Evolutionary conservation across 768 basidiomycete species (phyloP), one percentile per base, ranked within the genome.

Genomic region (Tylopilus felleus): DNA sequence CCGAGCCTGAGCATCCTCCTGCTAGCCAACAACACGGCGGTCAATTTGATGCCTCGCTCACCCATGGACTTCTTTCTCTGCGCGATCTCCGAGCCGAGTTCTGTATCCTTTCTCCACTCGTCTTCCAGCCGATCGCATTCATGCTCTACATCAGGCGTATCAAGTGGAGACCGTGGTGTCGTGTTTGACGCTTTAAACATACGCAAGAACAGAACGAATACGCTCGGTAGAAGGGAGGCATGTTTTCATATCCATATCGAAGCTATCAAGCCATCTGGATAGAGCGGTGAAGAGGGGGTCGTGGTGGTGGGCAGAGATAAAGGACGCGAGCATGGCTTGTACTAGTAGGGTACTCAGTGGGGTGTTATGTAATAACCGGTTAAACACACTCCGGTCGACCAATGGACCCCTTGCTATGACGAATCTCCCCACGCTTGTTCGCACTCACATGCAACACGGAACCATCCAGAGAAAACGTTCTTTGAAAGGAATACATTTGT

Each of bases 181-280:
- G 71, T 60, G 10, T 70, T 69, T 1, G 80, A 78, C 21, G 74
- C 74, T 67, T 98, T 94, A 64, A 77, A 93, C 56, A 98, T 76
- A n/a, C n/a, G n/a, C n/a, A n/a, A n/a, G n/a, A n/a, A n/a, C n/a
- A n/a, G n/a, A n/a, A n/a, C n/a, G n/a, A n/a, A n/a, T n/a, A n/a
- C n/a, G n/a, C n/a, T n/a, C n/a, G n/a, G n/a, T n/a, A n/a, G n/a
- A n/a, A n/a, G n/a, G 51, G n/a, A n/a, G n/a, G n/a, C n/a, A n/a
- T n/a, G 97, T 71, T 98, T 99, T 41, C 94, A 81, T 31, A 98
- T 85, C 97, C 97, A 99, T n/a, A n/a, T n/a, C n/a, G n/a, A n/a
- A n/a, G n/a, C n/a, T 67, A 98, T 93, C 50, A 99, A 73, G 0
- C 97, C 97, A 66, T 99, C 97, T 0, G 97, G 97, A 69, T 93